phyloP scores from a whole-genome alignment of 2,329 filamentous ascomycete genomes.

The Xylariaceae sp. region DNA sequence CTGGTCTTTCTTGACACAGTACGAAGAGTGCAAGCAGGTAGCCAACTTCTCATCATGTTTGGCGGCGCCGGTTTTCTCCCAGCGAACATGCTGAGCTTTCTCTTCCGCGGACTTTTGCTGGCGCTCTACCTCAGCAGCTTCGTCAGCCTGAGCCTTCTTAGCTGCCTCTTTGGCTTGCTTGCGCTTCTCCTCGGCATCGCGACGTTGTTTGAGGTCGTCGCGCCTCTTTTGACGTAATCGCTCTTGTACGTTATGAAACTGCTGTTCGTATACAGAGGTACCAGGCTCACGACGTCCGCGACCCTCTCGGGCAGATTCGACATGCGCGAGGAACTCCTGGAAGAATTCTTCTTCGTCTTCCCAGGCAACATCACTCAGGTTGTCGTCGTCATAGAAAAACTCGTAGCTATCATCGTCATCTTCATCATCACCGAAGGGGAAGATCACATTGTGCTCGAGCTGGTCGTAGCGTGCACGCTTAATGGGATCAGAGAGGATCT shows the following conservation, averaged over 20 bases:
- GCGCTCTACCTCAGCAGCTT: neutral
- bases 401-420: neutral
- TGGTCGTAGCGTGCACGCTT: conserved; percentile 5
- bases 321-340: no score
- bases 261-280: no score
- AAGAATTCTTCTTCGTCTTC: neutral
- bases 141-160: conserved; percentile 7
- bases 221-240: neutral
- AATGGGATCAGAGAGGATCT: conserved; percentile 17
- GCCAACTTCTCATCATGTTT: conserved; percentile 14
- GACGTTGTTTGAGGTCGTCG: neutral
- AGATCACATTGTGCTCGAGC: no score
- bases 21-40: conserved; percentile 19
- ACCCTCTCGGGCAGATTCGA: no score
- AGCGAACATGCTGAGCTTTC: conserved; percentile 5
- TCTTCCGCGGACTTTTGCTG: conserved; percentile 12
- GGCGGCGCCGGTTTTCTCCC: conserved; percentile 7
- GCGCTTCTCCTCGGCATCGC: conserved; percentile 1
- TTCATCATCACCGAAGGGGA: no score
- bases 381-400: conserved; percentile 3
- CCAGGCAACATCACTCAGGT: neutral
- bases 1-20: conserved; percentile 16
- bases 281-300: no score
- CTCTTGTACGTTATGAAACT: no score
- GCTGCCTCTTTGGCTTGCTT: conserved; percentile 5